A percentile compares a stretch with the other conserved stretches of the same genome.
These are phyloP conservation scores for Leucosporidium yakuticum DNA, from an alignment of 768 basidiomycete genomes.

Conservation along the genomic window DNA sequence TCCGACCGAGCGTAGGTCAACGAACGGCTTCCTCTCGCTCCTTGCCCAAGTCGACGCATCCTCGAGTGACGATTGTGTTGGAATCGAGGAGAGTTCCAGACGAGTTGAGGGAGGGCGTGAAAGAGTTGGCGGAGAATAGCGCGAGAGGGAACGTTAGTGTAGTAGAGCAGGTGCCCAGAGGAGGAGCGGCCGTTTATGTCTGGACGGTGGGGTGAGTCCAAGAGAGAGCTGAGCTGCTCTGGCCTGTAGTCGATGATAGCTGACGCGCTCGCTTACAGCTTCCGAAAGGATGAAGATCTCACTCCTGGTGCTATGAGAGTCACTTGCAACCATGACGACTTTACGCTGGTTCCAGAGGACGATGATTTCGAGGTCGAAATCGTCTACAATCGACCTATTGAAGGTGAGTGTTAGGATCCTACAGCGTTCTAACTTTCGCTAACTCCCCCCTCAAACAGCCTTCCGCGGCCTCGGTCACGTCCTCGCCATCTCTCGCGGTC, in stretches of 20 bases:
- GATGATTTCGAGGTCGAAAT: constrained; percentile 15
- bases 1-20: constrained; percentile 7
- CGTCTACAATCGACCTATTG: constrained; percentile 25
- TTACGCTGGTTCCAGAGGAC: constrained; percentile 5
- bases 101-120: constrained; percentile 14
- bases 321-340: constrained; percentile 26
- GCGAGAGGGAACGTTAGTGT: constrained; percentile 24
- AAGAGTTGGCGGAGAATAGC: constrained; percentile 10
- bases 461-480: constrained; percentile 36
- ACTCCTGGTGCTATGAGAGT: constrained; percentile 7
- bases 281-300: constrained; percentile 14
- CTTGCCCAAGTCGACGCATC: constrained; percentile 19
- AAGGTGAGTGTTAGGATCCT: constrained; percentile 15
- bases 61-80: constrained; percentile 12
- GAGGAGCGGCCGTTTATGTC: background rate
- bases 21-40: constrained; percentile 10
- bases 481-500: constrained; percentile 25
- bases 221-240: accelerated
- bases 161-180: background rate
- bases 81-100: background rate
- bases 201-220: constrained; percentile 27
- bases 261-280: constrained; percentile 6
- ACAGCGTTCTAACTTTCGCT: background rate
- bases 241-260: too few relatives aligned
- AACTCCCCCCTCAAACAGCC: constrained; percentile 9